Evolutionary conservation across 345 rosid genomes (phyloP).

Genomic region (Pistacia vera): DNA sequence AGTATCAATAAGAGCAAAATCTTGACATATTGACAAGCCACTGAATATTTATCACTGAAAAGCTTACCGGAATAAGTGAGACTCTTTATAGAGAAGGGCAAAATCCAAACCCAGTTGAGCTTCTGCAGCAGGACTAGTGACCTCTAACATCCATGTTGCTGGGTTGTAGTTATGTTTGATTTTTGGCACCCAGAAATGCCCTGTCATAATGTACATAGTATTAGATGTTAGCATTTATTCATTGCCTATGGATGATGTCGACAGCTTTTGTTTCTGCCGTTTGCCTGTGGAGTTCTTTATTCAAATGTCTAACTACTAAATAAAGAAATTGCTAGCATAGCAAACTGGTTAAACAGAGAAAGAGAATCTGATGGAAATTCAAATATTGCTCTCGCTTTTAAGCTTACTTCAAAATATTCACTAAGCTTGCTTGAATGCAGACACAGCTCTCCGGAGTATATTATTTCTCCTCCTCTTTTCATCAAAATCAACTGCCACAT

Average conservation of each 20-base stretch:
- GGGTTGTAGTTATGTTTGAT: constrained; percentile 50
- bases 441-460: constrained; percentile 60
- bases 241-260: background rate
- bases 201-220: constrained; percentile 15
- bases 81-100: constrained; percentile 30
- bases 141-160: constrained; percentile 61
- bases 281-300: too few species aligned
- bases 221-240: background rate
- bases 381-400: background rate
- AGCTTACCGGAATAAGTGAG: constrained; percentile 33
- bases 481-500: constrained; percentile 53
- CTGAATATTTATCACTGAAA: too few species aligned
- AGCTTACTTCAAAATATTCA: constrained; percentile 56
- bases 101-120: constrained; percentile 36
- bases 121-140: constrained; percentile 35
- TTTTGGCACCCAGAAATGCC: constrained; percentile 38
- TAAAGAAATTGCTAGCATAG: background rate
- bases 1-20: too few species aligned
- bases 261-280: too few species aligned
- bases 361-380: too few species aligned
- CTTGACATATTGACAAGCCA: too few species aligned
- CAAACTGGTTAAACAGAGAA: background rate
- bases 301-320: too few species aligned
- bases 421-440: constrained; percentile 50
- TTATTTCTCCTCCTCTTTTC: constrained; percentile 59